Evolutionary conservation across 1,284 basidiomycete species (phyloP).

Genomic region (Rhodotorula sp.): DNA sequence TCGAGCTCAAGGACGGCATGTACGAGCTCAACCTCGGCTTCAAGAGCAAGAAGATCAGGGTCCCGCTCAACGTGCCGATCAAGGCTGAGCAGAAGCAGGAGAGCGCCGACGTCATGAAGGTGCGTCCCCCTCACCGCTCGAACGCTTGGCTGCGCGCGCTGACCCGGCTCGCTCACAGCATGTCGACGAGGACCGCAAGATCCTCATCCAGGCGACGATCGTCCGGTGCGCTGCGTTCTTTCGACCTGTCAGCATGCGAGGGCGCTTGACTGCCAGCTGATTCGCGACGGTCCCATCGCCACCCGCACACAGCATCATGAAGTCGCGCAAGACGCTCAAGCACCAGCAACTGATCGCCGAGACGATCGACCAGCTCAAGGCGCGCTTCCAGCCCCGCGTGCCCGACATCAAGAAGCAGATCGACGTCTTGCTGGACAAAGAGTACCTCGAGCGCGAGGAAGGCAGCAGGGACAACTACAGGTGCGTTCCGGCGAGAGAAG

Average conservation of each 20-base stretch:
- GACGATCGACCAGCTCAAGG: slow-evolving; percentile 81
- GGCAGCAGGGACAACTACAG: slow-evolving; percentile 34
- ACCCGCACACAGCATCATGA: slow-evolving; percentile 74
- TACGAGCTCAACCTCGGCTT: slow-evolving; percentile 94
- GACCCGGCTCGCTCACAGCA: slow-evolving; percentile 12
- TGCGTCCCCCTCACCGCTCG: too few species aligned
- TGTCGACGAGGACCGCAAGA: slow-evolving; percentile 96
- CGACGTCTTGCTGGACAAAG: slow-evolving; percentile 92
- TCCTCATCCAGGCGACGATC: slow-evolving; percentile 95
- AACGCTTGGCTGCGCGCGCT: too few species aligned
- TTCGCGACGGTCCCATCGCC: background rate
- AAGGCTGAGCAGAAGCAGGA: slow-evolving; percentile 94
- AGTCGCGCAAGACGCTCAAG: slow-evolving; percentile 87
- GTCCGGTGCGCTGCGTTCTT: slow-evolving; percentile 68
- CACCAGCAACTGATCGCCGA: slow-evolving; percentile 92
- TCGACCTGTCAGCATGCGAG: background rate
- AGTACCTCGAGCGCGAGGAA: slow-evolving; percentile 55
- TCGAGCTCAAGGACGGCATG: slow-evolving; percentile 69
- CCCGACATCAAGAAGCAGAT: slow-evolving; percentile 87
- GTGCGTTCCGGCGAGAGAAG: slow-evolving; percentile 18
- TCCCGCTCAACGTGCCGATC: slow-evolving; percentile 90
- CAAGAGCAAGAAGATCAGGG: slow-evolving; percentile 95
- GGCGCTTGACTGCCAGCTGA: too few species aligned
- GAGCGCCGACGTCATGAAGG: slow-evolving; percentile 84
- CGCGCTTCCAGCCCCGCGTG: slow-evolving; percentile 84